phyloP scores from a whole-genome alignment of 305 asterid genomes.

The Solanum hybrid region DNA sequence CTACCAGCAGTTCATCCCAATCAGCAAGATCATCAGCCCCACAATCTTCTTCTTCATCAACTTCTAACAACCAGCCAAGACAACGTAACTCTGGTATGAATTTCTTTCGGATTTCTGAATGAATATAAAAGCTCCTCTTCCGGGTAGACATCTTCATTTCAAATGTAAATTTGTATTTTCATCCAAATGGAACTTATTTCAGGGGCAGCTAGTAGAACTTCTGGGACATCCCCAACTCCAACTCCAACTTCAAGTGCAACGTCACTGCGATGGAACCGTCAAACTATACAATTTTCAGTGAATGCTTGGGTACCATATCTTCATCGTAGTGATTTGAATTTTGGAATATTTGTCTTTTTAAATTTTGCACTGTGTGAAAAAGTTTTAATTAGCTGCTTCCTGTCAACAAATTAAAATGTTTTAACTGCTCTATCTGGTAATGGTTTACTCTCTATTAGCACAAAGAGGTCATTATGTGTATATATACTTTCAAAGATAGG shows the following conservation, averaged over 20 bases:
- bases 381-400: background rate
- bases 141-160: background rate
- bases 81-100: constrained; percentile 44
- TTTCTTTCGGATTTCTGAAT: background rate
- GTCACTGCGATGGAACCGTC: constrained; percentile 62
- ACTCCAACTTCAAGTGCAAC: constrained; percentile 41
- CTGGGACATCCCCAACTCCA: constrained; percentile 50
- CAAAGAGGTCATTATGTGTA: background rate
- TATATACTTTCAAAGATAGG: background rate
- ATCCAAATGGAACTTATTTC: constrained; percentile 5
- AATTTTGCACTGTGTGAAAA: background rate
- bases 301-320: constrained; percentile 80
- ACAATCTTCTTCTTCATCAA: constrained; percentile 36
- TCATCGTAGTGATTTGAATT: background rate
- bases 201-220: constrained; percentile 64
- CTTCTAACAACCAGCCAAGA: constrained; percentile 38
- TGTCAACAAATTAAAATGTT: background rate
- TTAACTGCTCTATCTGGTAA: background rate
- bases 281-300: constrained; percentile 74
- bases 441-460: background rate
- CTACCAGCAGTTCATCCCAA: constrained; percentile 48
- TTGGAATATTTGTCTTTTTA: background rate
- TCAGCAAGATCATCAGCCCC: constrained; percentile 44
- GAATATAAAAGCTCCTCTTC: background rate
- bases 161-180: background rate